These are phyloP conservation scores for Pterocarpus santalinus DNA, from an alignment of 306 rosid genomes.

Conservation along the genomic window DNA sequence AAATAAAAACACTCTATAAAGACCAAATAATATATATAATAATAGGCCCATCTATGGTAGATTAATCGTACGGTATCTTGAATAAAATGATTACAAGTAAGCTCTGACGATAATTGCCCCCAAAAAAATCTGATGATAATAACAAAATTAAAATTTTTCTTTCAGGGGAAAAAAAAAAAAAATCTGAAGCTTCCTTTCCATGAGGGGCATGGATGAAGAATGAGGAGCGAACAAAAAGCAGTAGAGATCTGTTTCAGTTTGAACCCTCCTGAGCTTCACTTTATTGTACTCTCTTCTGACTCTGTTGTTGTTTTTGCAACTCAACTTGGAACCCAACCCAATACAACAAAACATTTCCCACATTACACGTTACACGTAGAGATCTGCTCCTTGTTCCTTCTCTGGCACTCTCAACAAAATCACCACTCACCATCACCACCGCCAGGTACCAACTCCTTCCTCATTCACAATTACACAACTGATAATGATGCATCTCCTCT, in stretches of 20 bases:
- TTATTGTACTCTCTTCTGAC: background rate
- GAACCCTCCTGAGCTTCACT: constrained; percentile 32
- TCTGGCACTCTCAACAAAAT: constrained; percentile 25
- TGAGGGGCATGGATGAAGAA: background rate
- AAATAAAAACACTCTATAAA: too few species aligned
- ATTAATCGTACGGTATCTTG: too few species aligned
- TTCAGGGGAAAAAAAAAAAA: background rate
- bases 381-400: constrained; percentile 26
- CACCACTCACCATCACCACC: constrained; percentile 6
- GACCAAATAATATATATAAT: too few species aligned
- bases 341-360: constrained; percentile 7
- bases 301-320: background rate
- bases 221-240: constrained; percentile 13
- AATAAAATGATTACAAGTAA: too few species aligned
- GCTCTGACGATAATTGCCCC: too few species aligned
- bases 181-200: background rate
- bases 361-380: background rate
- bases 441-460: constrained; percentile 42
- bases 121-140: background rate
- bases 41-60: too few species aligned
- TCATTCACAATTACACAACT: constrained; percentile 5
- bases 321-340: constrained; percentile 1
- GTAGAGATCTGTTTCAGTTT: constrained; percentile 9
- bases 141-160: background rate
- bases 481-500: constrained; percentile 30